These are phyloP conservation scores for Arabis alpina DNA, from an alignment of 345 rosid species.

Conservation along the genomic window DNA sequence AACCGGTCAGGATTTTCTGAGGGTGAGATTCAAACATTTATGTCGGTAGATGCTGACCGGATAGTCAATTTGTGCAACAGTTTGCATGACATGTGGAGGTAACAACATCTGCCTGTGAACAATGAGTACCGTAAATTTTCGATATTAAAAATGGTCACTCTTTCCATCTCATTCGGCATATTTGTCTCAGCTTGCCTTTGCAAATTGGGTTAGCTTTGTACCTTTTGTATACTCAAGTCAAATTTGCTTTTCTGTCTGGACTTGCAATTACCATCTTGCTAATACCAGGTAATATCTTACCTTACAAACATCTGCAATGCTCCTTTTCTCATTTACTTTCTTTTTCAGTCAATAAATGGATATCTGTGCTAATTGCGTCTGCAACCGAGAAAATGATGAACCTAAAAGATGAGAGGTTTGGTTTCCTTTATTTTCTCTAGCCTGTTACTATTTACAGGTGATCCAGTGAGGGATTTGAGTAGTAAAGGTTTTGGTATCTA, in stretches of 20 bases:
- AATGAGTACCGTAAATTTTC: constrained; percentile 12
- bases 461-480: neutral
- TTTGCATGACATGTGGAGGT: constrained; percentile 97
- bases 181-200: constrained; percentile 80
- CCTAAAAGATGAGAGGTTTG: constrained; percentile 94
- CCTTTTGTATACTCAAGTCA: constrained; percentile 87
- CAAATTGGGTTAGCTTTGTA: constrained; percentile 89
- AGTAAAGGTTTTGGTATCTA: constrained; percentile 22
- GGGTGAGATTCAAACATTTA: constrained; percentile 97
- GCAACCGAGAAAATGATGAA: constrained; percentile 97
- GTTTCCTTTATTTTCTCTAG: neutral
- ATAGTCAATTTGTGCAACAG: constrained; percentile 85
- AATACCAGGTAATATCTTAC: constrained; percentile 68
- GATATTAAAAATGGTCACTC: neutral
- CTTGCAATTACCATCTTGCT: constrained; percentile 75
- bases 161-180: neutral
- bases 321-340: constrained; percentile 1
- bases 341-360: constrained; percentile 87
- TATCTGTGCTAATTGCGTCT: constrained; percentile 76
- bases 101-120: constrained; percentile 38
- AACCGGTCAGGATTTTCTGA: constrained; percentile 77
- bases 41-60: constrained; percentile 96
- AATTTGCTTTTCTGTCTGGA: constrained; percentile 86
- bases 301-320: neutral
- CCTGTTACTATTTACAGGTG: neutral